These are phyloP conservation scores for Colletotrichum simmondsii DNA, from an alignment of 2,329 filamentous ascomycete species.

Conservation along the genomic window DNA sequence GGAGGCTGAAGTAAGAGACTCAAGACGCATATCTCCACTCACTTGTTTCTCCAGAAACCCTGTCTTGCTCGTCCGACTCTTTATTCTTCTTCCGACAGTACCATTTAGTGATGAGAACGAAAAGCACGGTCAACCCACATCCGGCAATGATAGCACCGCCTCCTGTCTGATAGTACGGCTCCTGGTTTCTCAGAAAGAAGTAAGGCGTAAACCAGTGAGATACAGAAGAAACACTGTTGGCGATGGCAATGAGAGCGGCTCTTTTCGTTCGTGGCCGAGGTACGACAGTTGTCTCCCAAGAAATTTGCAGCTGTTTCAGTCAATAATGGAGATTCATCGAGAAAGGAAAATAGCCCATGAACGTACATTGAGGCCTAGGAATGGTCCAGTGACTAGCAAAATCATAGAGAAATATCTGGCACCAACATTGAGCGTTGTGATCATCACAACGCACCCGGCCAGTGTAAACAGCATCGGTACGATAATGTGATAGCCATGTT, in stretches of 20 bases:
- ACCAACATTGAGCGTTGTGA: conserved; percentile 50
- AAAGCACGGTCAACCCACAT: conserved; percentile 38
- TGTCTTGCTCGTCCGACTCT: conserved; percentile 36
- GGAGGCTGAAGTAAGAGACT: too few species aligned
- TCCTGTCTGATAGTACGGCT: conserved; percentile 44
- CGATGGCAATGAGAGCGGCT: conserved; percentile 54
- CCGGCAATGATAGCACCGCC: conserved; percentile 42
- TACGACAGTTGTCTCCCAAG: conserved; percentile 54
- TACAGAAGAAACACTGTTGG: conserved; percentile 51
- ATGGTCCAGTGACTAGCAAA: conserved; percentile 50
- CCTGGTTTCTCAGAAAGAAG: conserved; percentile 46
- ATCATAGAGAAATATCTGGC: conserved; percentile 55
- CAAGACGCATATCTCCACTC: conserved; percentile 24
- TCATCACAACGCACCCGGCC: conserved; percentile 53
- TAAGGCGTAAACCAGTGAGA: conserved; percentile 55
- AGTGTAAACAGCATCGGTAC: conserved; percentile 49
- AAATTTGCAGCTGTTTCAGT: conserved; percentile 44
- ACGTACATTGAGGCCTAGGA: conserved; percentile 47
- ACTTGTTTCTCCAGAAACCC: conserved; percentile 15
- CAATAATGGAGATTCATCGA: not conserved
- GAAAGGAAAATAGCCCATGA: not conserved
- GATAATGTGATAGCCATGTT: conserved; percentile 53
- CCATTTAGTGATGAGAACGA: conserved; percentile 36
- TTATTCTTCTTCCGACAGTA: conserved; percentile 41
- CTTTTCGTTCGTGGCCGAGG: conserved; percentile 52